Evolutionary conservation across 441 rosid genomes (phyloP).

Genomic region (Erodium moschatum): DNA sequence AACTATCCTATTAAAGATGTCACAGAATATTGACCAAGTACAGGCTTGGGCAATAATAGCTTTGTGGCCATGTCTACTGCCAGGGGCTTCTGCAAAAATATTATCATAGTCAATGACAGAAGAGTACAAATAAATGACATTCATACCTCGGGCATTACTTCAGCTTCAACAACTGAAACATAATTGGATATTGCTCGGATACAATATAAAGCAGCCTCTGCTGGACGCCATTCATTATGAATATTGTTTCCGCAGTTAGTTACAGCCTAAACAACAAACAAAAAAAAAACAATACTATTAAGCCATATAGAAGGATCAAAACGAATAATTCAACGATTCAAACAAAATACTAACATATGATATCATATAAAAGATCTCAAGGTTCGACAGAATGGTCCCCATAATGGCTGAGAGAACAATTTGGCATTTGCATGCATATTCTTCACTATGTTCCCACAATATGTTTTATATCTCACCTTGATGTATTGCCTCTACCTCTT

Average conservation of each 20-base stretch:
- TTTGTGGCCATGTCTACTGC: not conserved
- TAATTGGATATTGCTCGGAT: slow-evolving; percentile 82
- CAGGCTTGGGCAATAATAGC: not conserved
- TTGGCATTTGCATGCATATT: not conserved
- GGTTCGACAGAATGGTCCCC: not conserved
- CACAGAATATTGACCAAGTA: no score
- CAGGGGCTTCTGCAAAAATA: slow-evolving; percentile 10
- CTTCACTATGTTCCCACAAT: slow-evolving; percentile 1
- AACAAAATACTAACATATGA: not conserved
- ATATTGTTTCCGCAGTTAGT: slow-evolving; percentile 57
- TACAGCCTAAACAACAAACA: slow-evolving; percentile 40
- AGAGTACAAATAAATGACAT: slow-evolving; percentile 7
- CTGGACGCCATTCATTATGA: slow-evolving; percentile 73
- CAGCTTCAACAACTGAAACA: slow-evolving; percentile 71
- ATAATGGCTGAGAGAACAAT: not conserved
- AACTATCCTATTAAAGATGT: no score
- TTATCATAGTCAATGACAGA: not conserved
- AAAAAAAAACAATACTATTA: slow-evolving; percentile 7
- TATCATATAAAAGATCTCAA: not conserved
- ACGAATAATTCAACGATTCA: not conserved
- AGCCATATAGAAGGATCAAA: slow-evolving; percentile 1
- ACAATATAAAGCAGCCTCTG: slow-evolving; percentile 97
- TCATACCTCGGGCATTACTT: slow-evolving; percentile 88
- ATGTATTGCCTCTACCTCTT: not conserved
- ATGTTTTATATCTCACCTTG: no score